phyloP scores from a whole-genome alignment of 805 yeast species.

The Vanderwaltozyma yarrowii region DNA sequence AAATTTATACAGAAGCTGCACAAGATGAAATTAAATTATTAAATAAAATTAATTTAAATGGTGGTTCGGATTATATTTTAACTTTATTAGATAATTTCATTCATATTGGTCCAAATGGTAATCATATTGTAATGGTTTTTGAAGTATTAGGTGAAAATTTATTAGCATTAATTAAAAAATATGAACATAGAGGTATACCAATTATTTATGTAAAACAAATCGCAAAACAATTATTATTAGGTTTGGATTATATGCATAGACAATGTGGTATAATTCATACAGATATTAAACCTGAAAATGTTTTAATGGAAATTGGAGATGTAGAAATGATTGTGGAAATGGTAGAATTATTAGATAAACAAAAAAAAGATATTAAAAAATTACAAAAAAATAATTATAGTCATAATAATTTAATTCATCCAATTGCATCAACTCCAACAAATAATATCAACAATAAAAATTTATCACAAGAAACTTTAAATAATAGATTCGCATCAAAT shows the following conservation, averaged over 20 bases:
- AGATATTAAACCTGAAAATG: slow-evolving; percentile 70
- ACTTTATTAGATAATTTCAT: slow-evolving; percentile 73
- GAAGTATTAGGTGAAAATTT: slow-evolving; percentile 94
- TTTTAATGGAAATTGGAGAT: slow-evolving; percentile 71
- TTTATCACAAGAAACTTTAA: too few relatives aligned
- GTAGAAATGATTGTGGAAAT: slow-evolving; percentile 65
- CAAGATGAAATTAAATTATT: slow-evolving; percentile 82
- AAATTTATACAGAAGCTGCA: slow-evolving; percentile 88
- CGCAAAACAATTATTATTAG: slow-evolving; percentile 64
- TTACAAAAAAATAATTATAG: slow-evolving; percentile 22
- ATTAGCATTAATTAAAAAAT: slow-evolving; percentile 72
- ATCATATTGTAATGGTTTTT: slow-evolving; percentile 93
- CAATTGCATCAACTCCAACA: background rate
- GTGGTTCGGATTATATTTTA: slow-evolving; percentile 76
- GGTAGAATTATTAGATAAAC: slow-evolving; percentile 52
- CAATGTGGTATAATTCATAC: slow-evolving; percentile 67
- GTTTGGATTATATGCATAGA: slow-evolving; percentile 53
- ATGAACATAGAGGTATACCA: slow-evolving; percentile 72
- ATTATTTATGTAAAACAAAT: slow-evolving; percentile 66
- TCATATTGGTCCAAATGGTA: slow-evolving; percentile 85
- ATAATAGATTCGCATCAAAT: slow-evolving; percentile 2
- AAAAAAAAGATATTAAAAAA: slow-evolving; percentile 34
- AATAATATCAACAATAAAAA: background rate
- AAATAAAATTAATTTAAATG: slow-evolving; percentile 45
- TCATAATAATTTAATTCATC: background rate